Conservation (phyloP, 805 yeast genomes). For the Kodamaea kakaduensis region DNA sequence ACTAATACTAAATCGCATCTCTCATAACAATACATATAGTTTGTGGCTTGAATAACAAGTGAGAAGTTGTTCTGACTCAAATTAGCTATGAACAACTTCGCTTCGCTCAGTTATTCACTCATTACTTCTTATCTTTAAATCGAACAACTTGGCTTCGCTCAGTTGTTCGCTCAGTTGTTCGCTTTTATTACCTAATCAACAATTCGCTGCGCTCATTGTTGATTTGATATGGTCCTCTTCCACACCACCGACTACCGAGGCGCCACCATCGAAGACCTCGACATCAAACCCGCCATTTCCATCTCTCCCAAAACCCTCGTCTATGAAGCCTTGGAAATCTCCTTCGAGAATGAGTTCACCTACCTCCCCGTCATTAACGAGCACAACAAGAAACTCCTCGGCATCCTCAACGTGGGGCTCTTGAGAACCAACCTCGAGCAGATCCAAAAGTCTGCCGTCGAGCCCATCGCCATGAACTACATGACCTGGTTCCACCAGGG, state of each 20-base stretch:
- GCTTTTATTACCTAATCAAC: no score
- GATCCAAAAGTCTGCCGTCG: constrained; percentile 19
- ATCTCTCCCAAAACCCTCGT: constrained; percentile 47
- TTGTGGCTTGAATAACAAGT: no score
- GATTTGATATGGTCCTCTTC: no score
- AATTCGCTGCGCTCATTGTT: no score
- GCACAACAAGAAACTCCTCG: constrained; percentile 39
- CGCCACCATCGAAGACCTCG: constrained; percentile 58
- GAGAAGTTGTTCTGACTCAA: no score
- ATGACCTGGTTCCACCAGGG: constrained; percentile 44
- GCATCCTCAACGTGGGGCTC: constrained; percentile 47
- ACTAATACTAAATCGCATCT: no score
- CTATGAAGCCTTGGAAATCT: constrained; percentile 48
- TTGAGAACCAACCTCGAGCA: constrained; percentile 29
- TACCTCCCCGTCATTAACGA: constrained; percentile 53
- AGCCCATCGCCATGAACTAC: constrained; percentile 28
- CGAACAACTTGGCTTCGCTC: no score
- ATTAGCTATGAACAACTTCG: no score
- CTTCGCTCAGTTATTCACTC: no score
- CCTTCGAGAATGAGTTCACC: constrained; percentile 53
- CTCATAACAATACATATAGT: no score
- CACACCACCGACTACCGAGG: constrained; percentile 40
- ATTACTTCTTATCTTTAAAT: no score
- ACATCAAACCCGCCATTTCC: constrained; percentile 53
- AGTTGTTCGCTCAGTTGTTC: no score